Conservation (phyloP, 768 basidiomycete species). For the Rhizopogon salebrosus region DNA sequence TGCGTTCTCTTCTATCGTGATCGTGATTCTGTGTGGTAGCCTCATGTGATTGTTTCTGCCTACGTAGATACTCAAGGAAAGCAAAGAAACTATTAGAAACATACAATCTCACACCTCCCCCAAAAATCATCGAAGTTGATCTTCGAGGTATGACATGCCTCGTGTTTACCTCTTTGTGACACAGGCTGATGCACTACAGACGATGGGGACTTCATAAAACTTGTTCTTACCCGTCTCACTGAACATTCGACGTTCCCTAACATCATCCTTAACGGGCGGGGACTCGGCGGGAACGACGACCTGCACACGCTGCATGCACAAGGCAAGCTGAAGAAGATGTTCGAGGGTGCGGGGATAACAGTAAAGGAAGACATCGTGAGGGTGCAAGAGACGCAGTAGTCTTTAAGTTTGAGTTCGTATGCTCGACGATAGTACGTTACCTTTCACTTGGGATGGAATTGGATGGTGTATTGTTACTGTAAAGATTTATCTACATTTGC, state of each 20-base stretch:
- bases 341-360: slow-evolving; percentile 44
- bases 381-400: slow-evolving; percentile 1
- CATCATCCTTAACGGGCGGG: slow-evolving; percentile 55
- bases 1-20: slow-evolving; percentile 31
- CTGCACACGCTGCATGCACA: slow-evolving; percentile 42
- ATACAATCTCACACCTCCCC: slow-evolving; percentile 58
- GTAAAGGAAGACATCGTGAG: slow-evolving; percentile 19
- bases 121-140: slow-evolving; percentile 74
- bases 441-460: neutral
- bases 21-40: neutral
- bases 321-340: slow-evolving; percentile 35
- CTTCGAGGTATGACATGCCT: slow-evolving; percentile 43
- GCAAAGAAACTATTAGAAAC: slow-evolving; percentile 45
- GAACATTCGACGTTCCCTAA: slow-evolving; percentile 72
- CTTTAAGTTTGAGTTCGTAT: neutral
- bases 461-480: neutral
- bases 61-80: slow-evolving; percentile 23
- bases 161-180: neutral
- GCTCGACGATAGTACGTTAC: neutral
- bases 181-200: slow-evolving; percentile 29
- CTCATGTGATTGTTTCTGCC: neutral
- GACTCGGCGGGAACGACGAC: slow-evolving; percentile 64
- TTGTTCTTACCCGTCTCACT: slow-evolving; percentile 62
- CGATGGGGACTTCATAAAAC: slow-evolving; percentile 60
- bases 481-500: neutral